A percentile compares a stretch with the other conserved stretches of the same genome.
Conservation (phyloP, 192 early-diverging fungal genomes). For the Piromyces sp. region DNA sequence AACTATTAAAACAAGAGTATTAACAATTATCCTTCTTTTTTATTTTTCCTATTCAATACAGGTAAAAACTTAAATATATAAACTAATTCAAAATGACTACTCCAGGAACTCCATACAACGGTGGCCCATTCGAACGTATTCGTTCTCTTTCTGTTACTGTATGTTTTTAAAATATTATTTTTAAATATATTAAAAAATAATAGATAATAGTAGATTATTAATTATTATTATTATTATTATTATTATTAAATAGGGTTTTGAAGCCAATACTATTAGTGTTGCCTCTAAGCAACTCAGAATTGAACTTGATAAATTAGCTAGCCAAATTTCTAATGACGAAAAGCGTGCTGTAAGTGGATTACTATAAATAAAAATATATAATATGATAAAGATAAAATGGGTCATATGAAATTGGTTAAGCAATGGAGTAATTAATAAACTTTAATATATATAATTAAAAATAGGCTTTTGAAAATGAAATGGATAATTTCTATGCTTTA, state of each 20-base stretch:
- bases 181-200: too few relatives aligned
- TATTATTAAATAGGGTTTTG: neutral
- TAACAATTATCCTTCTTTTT: too few relatives aligned
- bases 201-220: too few relatives aligned
- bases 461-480: conserved; percentile 53
- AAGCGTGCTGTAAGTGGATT: conserved; percentile 33
- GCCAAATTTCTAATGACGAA: conserved; percentile 30
- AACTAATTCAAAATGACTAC: neutral
- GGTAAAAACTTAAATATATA: neutral
- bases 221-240: too few relatives aligned
- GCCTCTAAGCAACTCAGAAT: conserved; percentile 58
- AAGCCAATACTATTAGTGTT: conserved; percentile 1
- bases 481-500: conserved; percentile 70
- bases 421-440: too few relatives aligned
- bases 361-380: too few relatives aligned
- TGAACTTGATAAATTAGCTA: conserved; percentile 48
- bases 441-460: too few relatives aligned
- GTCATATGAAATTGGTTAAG: too few relatives aligned
- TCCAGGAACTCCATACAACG: neutral
- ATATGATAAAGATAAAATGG: too few relatives aligned
- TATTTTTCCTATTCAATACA: too few relatives aligned
- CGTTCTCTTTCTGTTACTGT: neutral
- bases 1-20: too few relatives aligned
- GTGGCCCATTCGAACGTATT: neutral
- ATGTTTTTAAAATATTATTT: too few relatives aligned